phyloP scores from a whole-genome alignment of 768 basidiomycete species.

The Chalciporus pseudorubinellus region DNA sequence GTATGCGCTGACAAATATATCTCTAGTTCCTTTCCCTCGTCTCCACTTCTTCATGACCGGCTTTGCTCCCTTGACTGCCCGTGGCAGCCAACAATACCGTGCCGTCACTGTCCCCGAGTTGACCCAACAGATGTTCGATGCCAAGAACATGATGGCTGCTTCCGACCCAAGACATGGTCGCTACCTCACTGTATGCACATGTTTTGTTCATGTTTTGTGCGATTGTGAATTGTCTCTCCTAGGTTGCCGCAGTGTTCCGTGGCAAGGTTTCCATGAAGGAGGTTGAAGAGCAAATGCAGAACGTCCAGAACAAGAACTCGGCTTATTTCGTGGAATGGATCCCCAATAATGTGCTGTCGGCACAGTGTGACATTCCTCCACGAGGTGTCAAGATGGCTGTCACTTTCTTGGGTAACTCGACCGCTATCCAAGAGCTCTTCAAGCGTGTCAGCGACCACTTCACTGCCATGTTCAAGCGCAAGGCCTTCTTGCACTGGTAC shows the following conservation, averaged over 20 bases:
- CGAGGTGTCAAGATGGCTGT: constrained; percentile 95
- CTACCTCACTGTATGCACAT: constrained; percentile 76
- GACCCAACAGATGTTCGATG: constrained; percentile 99
- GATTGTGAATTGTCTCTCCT: background rate
- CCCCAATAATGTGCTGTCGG: constrained; percentile 97
- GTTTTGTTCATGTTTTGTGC: background rate
- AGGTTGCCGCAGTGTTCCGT: constrained; percentile 96
- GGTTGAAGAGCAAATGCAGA: constrained; percentile 98
- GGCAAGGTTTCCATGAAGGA: constrained; percentile 99
- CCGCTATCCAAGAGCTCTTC: constrained; percentile 97
- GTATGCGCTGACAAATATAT: constrained; percentile 2
- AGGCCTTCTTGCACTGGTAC: constrained; percentile 99
- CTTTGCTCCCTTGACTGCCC: constrained; percentile 90
- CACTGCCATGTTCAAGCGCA: constrained; percentile 98
- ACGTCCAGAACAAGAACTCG: constrained; percentile 96
- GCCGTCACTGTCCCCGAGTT: constrained; percentile 97
- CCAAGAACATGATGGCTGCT: constrained; percentile 99
- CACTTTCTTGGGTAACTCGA: constrained; percentile 97
- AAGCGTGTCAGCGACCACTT: constrained; percentile 98
- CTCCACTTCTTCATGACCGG: constrained; percentile 99
- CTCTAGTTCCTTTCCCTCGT: constrained; percentile 92
- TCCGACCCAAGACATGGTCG: constrained; percentile 95
- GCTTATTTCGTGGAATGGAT: constrained; percentile 99
- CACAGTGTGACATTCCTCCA: constrained; percentile 97
- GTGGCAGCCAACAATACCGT: constrained; percentile 92